Evolutionary conservation across 768 basidiomycete genomes (phyloP).

Genomic region (Pleurotus sapidus): DNA sequence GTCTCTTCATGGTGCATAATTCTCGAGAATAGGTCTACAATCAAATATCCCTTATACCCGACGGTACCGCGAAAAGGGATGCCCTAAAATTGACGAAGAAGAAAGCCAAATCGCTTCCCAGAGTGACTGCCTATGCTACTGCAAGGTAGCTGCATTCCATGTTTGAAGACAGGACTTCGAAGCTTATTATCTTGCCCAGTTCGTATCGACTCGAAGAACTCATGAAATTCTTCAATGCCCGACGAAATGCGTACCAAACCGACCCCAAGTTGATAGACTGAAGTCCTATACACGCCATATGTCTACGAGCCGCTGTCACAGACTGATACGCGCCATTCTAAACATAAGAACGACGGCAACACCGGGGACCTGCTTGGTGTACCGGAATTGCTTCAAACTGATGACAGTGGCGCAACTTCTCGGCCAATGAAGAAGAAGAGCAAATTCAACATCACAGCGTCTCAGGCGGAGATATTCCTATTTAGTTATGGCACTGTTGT

Average conservation of each 20-base stretch:
- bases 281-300: slow-evolving; percentile 93
- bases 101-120: slow-evolving; percentile 86
- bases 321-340: slow-evolving; percentile 21
- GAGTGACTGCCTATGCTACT: slow-evolving; percentile 96
- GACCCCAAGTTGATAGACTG: slow-evolving; percentile 87
- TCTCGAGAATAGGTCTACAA: slow-evolving; percentile 70
- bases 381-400: slow-evolving; percentile 55
- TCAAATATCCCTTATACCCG: slow-evolving; percentile 91
- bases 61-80: slow-evolving; percentile 90
- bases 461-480: slow-evolving; percentile 86
- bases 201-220: slow-evolving; percentile 89
- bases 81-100: slow-evolving; percentile 89
- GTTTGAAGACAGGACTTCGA: background rate
- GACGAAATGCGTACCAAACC: slow-evolving; percentile 79
- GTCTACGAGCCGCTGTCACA: slow-evolving; percentile 57
- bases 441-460: slow-evolving; percentile 64
- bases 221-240: slow-evolving; percentile 85
- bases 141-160: slow-evolving; percentile 57
- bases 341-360: slow-evolving; percentile 20
- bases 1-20: background rate
- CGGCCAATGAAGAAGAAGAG: slow-evolving; percentile 50
- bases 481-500: slow-evolving; percentile 95
- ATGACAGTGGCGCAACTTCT: slow-evolving; percentile 18
- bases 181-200: slow-evolving; percentile 32
- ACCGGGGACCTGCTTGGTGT: slow-evolving; percentile 79